Evolutionary conservation across 148 eudicot species (phyloP), one percentile per base, ranked within the genome.

Genomic region (Limonium bicolor): DNA sequence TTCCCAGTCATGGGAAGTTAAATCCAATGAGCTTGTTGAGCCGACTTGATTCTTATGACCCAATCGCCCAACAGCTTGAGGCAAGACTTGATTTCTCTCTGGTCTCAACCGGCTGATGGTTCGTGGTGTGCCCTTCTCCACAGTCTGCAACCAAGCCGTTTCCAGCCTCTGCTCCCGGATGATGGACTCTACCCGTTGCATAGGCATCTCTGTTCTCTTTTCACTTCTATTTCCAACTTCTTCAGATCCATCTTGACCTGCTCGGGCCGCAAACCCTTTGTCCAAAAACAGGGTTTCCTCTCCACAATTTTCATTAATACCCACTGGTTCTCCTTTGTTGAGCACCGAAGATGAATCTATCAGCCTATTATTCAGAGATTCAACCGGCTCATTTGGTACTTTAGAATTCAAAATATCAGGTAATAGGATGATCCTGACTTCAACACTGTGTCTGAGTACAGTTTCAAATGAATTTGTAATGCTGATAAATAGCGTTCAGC

Each of bases 91-190:
- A 53, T 81, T 83, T 54, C 72, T 73, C 61, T 83, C 94, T 3
- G 84, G 84, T 46, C 80, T 60, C 18, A 63, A 58, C 49, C 73
- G 64, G 56, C 66, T 75, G 59, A 69, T 18, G 27, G 92, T 72
- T 43, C 81, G 74, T 2, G 95, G 94, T 15, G 95, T 76, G 45
- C 95, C 84, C 64, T 72, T 84, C 64, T 84, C 99, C 30, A 67
- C 76, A 53, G 93, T 79, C 61, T 84, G 99, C 58, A 92, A 43
- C 99, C 95, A 85, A 16, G 99, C 99, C 6, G 88, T 85, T 74
- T 92, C 95, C 43, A 81, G 56, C 70, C 95, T 73, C 61, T 92
- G 95, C 58, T 85, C 95, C 6, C 65, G 86, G 23, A 92, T 85
- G 46, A 85, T 85, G 14, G 99, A 81, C 55, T 82, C 96, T 27